phyloP scores from a whole-genome alignment of 2,329 filamentous ascomycete genomes.

The Alternaria ventricosa region DNA sequence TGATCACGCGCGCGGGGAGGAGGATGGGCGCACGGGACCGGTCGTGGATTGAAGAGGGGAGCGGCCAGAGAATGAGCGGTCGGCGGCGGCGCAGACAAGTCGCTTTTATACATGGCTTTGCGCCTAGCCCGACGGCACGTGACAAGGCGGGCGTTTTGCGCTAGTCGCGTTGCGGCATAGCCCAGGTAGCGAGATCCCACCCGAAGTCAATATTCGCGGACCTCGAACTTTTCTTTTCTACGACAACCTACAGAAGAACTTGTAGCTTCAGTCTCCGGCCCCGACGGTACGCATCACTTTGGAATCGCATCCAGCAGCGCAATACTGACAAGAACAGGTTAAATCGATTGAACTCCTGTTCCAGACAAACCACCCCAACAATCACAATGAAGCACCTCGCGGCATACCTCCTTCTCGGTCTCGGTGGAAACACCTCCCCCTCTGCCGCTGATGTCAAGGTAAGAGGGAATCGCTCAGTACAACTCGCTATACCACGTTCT shows the following conservation, averaged over 20 bases:
- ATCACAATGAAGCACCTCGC: slow-evolving; percentile 99
- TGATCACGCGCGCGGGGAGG: slow-evolving; percentile 18
- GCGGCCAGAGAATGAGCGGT: slow-evolving; percentile 31
- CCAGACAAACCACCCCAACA: slow-evolving; percentile 44
- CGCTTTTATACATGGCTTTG: slow-evolving; percentile 28
- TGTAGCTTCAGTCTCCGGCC: slow-evolving; percentile 99
- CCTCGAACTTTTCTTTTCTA: slow-evolving; percentile 41
- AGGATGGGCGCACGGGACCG: slow-evolving; percentile 23
- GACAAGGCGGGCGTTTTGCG: slow-evolving; percentile 10
- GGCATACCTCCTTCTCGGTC: slow-evolving; percentile 95
- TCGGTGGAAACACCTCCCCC: slow-evolving; percentile 90
- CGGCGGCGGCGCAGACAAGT: slow-evolving; percentile 29
- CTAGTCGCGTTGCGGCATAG: slow-evolving; percentile 6
- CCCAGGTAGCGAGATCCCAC: slow-evolving; percentile 16
- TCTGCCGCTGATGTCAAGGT: slow-evolving; percentile 77
- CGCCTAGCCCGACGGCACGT: slow-evolving; percentile 22
- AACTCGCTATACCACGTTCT: background rate
- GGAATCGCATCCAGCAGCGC: background rate
- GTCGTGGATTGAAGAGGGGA: slow-evolving; percentile 20
- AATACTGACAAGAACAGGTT: slow-evolving; percentile 42
- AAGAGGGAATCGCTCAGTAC: background rate
- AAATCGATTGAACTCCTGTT: slow-evolving; percentile 99
- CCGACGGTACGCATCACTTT: slow-evolving; percentile 68
- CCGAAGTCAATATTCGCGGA: slow-evolving; percentile 24
- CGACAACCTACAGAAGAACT: slow-evolving; percentile 66